These are phyloP conservation scores for Tricholoma sp. DNA, from an alignment of 768 basidiomycete species.

Conservation along the genomic window DNA sequence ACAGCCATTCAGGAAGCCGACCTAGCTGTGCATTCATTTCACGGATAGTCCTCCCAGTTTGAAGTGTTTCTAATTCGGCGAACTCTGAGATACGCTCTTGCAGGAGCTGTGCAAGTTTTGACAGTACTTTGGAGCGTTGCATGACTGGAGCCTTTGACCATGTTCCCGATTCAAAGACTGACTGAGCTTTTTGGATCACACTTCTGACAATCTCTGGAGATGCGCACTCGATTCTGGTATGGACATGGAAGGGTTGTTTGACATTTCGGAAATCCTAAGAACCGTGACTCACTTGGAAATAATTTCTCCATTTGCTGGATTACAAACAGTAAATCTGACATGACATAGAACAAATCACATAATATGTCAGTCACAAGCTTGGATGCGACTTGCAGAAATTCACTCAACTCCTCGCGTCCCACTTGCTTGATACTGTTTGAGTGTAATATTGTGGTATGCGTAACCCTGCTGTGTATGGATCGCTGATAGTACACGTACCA, in stretches of 20 bases:
- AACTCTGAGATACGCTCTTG: constrained; percentile 54
- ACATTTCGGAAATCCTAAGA: background rate
- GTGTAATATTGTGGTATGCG: constrained; percentile 1
- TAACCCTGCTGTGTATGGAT: constrained; percentile 6
- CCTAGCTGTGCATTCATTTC: constrained; percentile 81
- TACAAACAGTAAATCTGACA: constrained; percentile 47
- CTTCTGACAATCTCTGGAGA: constrained; percentile 45
- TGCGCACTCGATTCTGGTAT: constrained; percentile 48
- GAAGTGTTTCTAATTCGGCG: constrained; percentile 62
- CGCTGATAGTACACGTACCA: constrained; percentile 1
- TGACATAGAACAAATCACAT: constrained; percentile 14
- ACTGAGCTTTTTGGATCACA: constrained; percentile 52
- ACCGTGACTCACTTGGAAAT: constrained; percentile 46
- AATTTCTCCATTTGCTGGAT: constrained; percentile 64
- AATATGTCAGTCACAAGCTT: background rate
- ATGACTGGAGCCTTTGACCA: constrained; percentile 65
- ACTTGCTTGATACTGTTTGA: background rate
- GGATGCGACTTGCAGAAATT: background rate
- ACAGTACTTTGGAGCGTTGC: constrained; percentile 60
- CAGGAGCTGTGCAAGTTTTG: constrained; percentile 57
- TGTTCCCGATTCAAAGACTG: constrained; percentile 55
- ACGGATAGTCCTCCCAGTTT: constrained; percentile 77
- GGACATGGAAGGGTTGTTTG: background rate
- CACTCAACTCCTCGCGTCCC: constrained; percentile 17
- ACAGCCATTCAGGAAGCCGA: constrained; percentile 86